Evolutionary conservation across 768 basidiomycete genomes (phyloP).

Genomic region (Serendipita sp.): DNA sequence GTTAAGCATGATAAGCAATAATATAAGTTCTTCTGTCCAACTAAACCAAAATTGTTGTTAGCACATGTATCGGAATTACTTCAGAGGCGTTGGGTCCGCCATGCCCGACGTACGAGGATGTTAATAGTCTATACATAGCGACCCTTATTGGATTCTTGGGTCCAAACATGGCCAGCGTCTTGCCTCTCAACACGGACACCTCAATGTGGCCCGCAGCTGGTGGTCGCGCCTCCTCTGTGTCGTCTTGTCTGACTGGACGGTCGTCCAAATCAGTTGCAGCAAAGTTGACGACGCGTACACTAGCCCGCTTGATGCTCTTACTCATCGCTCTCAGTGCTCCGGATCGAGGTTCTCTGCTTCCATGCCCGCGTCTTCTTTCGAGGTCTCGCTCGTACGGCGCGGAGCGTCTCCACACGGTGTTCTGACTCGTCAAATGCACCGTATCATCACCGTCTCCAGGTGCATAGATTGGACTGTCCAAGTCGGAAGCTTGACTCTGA

Average conservation of each 20-base stretch:
- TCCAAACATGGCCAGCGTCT: slow-evolving; percentile 63
- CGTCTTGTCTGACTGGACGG: slow-evolving; percentile 20
- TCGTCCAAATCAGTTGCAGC: slow-evolving; percentile 44
- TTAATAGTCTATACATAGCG: slow-evolving; percentile 49
- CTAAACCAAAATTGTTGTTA: slow-evolving; percentile 23
- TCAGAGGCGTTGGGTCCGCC: no score
- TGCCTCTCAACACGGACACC: slow-evolving; percentile 44
- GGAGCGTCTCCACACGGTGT: slow-evolving; percentile 1
- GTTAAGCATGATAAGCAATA: slow-evolving; percentile 70
- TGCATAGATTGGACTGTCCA: slow-evolving; percentile 5
- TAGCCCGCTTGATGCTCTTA: slow-evolving; percentile 29
- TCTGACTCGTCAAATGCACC: not conserved
- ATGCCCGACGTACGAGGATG: slow-evolving; percentile 58
- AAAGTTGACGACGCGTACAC: slow-evolving; percentile 70
- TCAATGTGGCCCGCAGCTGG: slow-evolving; percentile 24
- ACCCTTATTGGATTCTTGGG: slow-evolving; percentile 49
- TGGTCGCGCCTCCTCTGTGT: slow-evolving; percentile 19
- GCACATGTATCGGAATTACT: not conserved
- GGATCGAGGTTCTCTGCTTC: not conserved
- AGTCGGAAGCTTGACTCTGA: slow-evolving; percentile 2
- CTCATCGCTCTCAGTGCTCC: slow-evolving; percentile 11
- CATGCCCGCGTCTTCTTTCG: not conserved
- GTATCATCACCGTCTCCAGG: not conserved
- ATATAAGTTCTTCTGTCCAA: slow-evolving; percentile 75
- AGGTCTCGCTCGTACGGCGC: slow-evolving; percentile 6